These are phyloP conservation scores for Candida parachauliodes DNA, from an alignment of 805 yeast species.

Conservation along the genomic window DNA sequence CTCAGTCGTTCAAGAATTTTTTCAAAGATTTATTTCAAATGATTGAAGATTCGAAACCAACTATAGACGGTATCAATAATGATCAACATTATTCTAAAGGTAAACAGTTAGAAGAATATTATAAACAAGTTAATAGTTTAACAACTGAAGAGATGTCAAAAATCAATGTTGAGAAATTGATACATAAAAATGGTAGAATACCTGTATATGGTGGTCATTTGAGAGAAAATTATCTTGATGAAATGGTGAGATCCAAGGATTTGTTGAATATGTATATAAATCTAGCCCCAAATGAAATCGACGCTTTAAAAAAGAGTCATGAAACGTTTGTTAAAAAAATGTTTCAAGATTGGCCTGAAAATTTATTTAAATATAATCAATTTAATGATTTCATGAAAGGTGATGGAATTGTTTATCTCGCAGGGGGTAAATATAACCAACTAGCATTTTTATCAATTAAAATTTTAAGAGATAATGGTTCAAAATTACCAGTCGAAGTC, in stretches of 20 bases:
- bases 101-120: conserved; percentile 5
- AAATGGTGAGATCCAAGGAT: conserved; percentile 26
- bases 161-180: conserved; percentile 3
- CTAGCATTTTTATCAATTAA: conserved; percentile 32
- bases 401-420: conserved; percentile 38
- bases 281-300: conserved; percentile 17
- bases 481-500: conserved; percentile 35
- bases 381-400: conserved; percentile 30
- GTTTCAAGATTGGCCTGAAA: conserved; percentile 20
- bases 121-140: not conserved
- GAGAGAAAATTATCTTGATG: conserved; percentile 27
- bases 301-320: conserved; percentile 20
- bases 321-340: conserved; percentile 17
- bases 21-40: conserved; percentile 16
- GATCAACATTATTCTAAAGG: conserved; percentile 23
- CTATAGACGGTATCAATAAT: conserved; percentile 19
- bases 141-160: conserved; percentile 4
- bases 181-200: conserved; percentile 19
- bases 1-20: conserved; percentile 16
- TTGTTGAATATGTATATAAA: conserved; percentile 20
- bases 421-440: conserved; percentile 34
- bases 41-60: conserved; percentile 21
- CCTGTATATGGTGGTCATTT: conserved; percentile 33
- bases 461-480: conserved; percentile 29
- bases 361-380: conserved; percentile 17